A percentile compares a stretch with the other conserved stretches of the same genome.
Evolutionary conservation across 2,329 filamentous ascomycete genomes (phyloP).

Genomic region (Neofusicoccum umdonicola): DNA sequence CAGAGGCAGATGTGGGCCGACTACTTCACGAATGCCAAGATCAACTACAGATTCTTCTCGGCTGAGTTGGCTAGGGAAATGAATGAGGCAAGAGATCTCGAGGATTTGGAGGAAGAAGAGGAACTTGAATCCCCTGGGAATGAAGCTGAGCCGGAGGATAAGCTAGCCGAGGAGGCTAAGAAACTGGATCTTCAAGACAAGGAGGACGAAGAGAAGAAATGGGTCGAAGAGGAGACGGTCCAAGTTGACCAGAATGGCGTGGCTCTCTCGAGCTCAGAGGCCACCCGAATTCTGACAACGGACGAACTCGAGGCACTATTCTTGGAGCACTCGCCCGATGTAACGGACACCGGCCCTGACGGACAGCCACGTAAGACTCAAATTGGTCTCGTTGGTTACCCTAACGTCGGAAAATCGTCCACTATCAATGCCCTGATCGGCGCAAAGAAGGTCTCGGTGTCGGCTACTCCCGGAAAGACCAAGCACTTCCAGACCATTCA

Average conservation of each 20-base stretch:
- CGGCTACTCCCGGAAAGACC: slow-evolving; percentile 94
- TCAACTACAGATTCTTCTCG: slow-evolving; percentile 95
- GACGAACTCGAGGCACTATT: slow-evolving; percentile 91
- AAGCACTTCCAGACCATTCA: slow-evolving; percentile 99
- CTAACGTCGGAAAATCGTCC: slow-evolving; percentile 98
- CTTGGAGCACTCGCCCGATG: slow-evolving; percentile 66
- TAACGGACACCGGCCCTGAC: slow-evolving; percentile 49
- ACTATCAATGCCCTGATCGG: slow-evolving; percentile 99
- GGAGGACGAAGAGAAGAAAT: slow-evolving; percentile 40
- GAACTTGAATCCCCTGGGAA: slow-evolving; percentile 34
- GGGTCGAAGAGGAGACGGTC: slow-evolving; percentile 39
- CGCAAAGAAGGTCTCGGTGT: slow-evolving; percentile 97
- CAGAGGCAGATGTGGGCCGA: slow-evolving; percentile 84
- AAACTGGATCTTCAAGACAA: slow-evolving; percentile 48
- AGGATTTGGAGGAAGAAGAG: slow-evolving; percentile 48
- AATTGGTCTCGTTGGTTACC: slow-evolving; percentile 94
- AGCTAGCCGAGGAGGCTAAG: slow-evolving; percentile 42
- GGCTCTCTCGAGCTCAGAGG: slow-evolving; percentile 40
- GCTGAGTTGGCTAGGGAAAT: slow-evolving; percentile 86
- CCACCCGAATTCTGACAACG: slow-evolving; percentile 77
- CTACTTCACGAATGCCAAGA: slow-evolving; percentile 75
- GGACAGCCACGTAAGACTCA: slow-evolving; percentile 64
- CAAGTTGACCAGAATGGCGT: slow-evolving; percentile 33
- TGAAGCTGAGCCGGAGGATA: slow-evolving; percentile 49
- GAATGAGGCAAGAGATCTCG: slow-evolving; percentile 68